phyloP scores from a whole-genome alignment of 2,329 filamentous ascomycete genomes.

The Tolypocladium ovalisporum region DNA sequence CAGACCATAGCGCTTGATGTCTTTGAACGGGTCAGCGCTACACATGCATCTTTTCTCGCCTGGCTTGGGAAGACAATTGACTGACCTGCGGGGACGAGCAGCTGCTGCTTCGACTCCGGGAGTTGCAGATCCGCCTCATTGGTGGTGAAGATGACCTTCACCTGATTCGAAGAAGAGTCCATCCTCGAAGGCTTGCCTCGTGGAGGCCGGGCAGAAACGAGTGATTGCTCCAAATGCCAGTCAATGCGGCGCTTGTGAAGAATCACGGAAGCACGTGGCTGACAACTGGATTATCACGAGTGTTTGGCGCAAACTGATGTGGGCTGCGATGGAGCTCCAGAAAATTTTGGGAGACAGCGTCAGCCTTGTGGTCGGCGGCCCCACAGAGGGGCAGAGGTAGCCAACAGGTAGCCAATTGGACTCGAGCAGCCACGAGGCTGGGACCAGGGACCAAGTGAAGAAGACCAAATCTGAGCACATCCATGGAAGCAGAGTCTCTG shows the following conservation, averaged over 20 bases:
- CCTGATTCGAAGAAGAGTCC: slow-evolving; percentile 36
- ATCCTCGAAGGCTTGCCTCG: slow-evolving; percentile 12
- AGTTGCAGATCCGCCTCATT: slow-evolving; percentile 50
- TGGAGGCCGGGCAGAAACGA: not conserved
- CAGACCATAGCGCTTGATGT: slow-evolving; percentile 59
- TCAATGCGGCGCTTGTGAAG: not conserved
- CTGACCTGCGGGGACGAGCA: slow-evolving; percentile 50
- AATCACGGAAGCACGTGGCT: not conserved
- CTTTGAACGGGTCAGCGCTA: slow-evolving; percentile 20
- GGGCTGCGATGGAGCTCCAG: not conserved
- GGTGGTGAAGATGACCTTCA: slow-evolving; percentile 59
- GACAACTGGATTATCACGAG: not conserved
- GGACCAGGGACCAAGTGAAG: not conserved
- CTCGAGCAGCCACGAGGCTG: not conserved
- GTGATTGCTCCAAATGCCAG: not conserved
- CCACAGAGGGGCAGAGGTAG: not conserved
- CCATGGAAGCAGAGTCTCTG: no score
- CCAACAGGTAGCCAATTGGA: not conserved
- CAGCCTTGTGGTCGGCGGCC: not conserved
- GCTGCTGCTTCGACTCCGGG: slow-evolving; percentile 48
- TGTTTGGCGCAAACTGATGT: not conserved
- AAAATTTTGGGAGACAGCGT: not conserved
- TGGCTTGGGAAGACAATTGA: slow-evolving; percentile 1
- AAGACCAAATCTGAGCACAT: not conserved
- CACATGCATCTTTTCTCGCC: not conserved